phyloP scores from a whole-genome alignment of 441 rosid species.

The Syzygium syzygioides region DNA sequence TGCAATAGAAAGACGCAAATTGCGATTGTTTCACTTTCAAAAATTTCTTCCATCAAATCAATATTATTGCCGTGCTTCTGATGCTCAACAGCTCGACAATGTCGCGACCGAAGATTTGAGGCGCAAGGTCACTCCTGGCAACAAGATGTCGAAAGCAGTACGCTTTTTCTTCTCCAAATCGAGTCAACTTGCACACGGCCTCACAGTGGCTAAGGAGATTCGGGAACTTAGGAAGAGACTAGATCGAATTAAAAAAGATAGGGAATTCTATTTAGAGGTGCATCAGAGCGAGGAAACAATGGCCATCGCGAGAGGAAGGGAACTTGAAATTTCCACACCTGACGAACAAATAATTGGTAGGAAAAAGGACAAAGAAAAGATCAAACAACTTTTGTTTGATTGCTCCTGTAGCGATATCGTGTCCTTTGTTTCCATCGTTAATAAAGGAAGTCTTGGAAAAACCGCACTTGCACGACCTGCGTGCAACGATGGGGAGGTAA shows the following conservation, averaged over 20 bases:
- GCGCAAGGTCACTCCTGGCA: not conserved
- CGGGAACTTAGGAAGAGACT: too few relatives aligned
- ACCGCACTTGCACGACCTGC: rapidly evolving
- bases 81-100: too few relatives aligned
- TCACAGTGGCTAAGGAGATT: not conserved
- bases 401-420: rapidly evolving
- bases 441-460: not conserved
- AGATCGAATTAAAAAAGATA: not conserved
- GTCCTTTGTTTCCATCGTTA: not conserved
- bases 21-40: too few relatives aligned
- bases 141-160: too few relatives aligned
- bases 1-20: too few relatives aligned
- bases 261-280: rapidly evolving
- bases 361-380: rapidly evolving
- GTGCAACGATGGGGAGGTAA: not conserved
- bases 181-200: not conserved
- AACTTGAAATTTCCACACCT: rapidly evolving
- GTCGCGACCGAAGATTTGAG: not conserved
- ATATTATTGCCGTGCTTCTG: too few relatives aligned
- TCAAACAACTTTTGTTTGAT: not conserved
- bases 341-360: not conserved
- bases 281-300: not conserved
- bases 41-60: too few relatives aligned
- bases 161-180: not conserved
- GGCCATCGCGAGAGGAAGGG: not conserved